Evolutionary conservation across 129 eudicot species (phyloP).

Genomic region (Arctium lappa): DNA sequence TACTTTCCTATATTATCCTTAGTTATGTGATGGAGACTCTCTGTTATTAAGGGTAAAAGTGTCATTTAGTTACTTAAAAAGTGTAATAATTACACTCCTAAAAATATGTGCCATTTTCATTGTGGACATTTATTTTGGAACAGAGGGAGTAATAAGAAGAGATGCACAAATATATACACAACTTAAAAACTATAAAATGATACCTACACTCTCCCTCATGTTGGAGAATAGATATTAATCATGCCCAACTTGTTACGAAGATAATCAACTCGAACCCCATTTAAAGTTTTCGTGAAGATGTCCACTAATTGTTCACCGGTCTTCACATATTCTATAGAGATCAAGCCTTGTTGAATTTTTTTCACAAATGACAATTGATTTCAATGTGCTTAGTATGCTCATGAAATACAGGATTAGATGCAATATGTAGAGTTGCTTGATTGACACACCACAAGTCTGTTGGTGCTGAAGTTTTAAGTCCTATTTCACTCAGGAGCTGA

Average conservation of each 20-base stretch:
- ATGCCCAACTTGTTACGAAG: background rate
- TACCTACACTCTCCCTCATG: no score
- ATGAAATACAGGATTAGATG: background rate
- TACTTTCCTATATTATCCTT: no score
- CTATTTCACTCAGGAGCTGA: background rate
- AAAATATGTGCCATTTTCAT: no score
- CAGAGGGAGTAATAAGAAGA: background rate
- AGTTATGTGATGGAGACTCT: no score
- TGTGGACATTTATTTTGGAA: no score
- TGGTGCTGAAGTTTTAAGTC: background rate
- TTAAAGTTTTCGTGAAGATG: background rate
- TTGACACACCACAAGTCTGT: background rate
- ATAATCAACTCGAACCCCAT: background rate
- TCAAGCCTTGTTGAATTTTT: background rate
- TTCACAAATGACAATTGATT: background rate
- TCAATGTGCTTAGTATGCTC: background rate
- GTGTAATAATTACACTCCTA: no score
- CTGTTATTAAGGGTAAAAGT: no score
- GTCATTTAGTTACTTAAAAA: no score
- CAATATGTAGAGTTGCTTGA: background rate
- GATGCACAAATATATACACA: background rate
- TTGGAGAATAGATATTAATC: no score
- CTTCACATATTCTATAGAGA: background rate
- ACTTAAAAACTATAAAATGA: no score
- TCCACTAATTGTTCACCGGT: background rate